Evolutionary conservation across 2,329 filamentous ascomycete genomes (phyloP), one percentile per base, ranked within the genome.

Genomic region (Torrubiellomyces zombiae): DNA sequence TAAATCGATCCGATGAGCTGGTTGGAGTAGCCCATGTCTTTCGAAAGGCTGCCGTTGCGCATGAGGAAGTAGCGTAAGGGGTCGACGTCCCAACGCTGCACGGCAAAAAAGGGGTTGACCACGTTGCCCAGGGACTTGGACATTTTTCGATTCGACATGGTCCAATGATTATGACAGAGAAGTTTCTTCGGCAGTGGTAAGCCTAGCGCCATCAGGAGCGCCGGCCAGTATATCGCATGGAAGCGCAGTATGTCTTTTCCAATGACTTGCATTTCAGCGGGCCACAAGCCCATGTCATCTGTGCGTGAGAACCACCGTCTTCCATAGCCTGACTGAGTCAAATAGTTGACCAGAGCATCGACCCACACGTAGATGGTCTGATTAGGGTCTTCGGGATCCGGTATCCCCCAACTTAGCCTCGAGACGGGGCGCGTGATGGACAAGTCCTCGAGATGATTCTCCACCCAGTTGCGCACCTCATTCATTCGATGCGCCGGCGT

Each of bases 311-410:
- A 53, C 70, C 76, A 82, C 13, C 40, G 39, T 19, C 38, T 41
- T 7, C 49, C 48, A 44, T 91, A 95, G 9, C 86, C 83, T 2
- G 82, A 69, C 33, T 75, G 81, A 10, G 85, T 93, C 25, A 89
- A 55, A 47, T 98, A 98, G 50, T 94, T 98, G 40, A 95, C 65
- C 16, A 98, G 66, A 2, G 89, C 89, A 51, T 98, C 91, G 0
- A 98, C 66, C 89, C 89, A 98, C 16, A 98, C 91, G 43, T 98
- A 98, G 29, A 98, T 86, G 3, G 85, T 95, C 50, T 95, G 89
- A 11, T 59, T 68, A 0, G 67, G 56, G 40, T 98, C 89, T 26
- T 74, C 75, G 0, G 89, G 89, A 14, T 94, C 89, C 6, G 63
- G 72, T 28, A 98, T 78, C 4, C 89, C 89, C 89, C 89, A 98